Percentiles rank a stretch among this genome's conserved stretches.
Evolutionary conservation across 768 basidiomycete species (phyloP).

Genomic region (Boletus tomentosulus): DNA sequence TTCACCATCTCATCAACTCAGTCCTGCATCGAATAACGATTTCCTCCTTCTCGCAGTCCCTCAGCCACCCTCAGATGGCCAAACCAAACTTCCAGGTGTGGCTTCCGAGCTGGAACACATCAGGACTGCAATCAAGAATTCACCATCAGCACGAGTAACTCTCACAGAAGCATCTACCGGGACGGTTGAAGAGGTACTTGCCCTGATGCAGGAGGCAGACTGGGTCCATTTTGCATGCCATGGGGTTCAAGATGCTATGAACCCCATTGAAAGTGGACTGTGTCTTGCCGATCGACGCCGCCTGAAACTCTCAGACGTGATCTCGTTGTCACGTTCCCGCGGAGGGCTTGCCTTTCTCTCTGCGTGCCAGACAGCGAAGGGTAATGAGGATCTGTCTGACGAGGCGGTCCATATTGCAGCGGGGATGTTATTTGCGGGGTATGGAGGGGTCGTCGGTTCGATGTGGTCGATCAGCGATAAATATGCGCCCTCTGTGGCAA

Average conservation of each 20-base stretch:
- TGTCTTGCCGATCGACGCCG: slow-evolving; percentile 8
- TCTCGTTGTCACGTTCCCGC: slow-evolving; percentile 8
- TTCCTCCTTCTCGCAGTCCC: slow-evolving; percentile 10
- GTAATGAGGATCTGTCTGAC: slow-evolving; percentile 32
- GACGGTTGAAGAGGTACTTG: slow-evolving; percentile 2
- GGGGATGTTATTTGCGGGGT: slow-evolving; percentile 34
- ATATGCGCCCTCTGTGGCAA: too few species aligned
- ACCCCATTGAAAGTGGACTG: slow-evolving; percentile 19
- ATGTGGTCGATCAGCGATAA: slow-evolving; percentile 44
- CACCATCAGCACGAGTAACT: not conserved
- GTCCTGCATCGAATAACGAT: not conserved
- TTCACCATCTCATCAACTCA: not conserved
- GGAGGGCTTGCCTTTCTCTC: slow-evolving; percentile 41
- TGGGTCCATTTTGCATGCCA: slow-evolving; percentile 31
- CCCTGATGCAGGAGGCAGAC: not conserved
- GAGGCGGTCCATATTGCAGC: slow-evolving; percentile 42
- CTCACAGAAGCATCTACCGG: not conserved
- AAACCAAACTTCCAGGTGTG: slow-evolving; percentile 1
- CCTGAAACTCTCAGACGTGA: not conserved
- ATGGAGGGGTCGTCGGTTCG: slow-evolving; percentile 34
- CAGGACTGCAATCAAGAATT: not conserved
- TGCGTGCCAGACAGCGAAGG: slow-evolving; percentile 43
- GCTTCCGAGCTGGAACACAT: slow-evolving; percentile 24
- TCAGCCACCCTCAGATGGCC: slow-evolving; percentile 13
- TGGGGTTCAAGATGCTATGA: slow-evolving; percentile 16